These are phyloP conservation scores for Hypomontagnella monticulosa DNA, from an alignment of 495 filamentous ascomycete genomes.

Conservation along the genomic window DNA sequence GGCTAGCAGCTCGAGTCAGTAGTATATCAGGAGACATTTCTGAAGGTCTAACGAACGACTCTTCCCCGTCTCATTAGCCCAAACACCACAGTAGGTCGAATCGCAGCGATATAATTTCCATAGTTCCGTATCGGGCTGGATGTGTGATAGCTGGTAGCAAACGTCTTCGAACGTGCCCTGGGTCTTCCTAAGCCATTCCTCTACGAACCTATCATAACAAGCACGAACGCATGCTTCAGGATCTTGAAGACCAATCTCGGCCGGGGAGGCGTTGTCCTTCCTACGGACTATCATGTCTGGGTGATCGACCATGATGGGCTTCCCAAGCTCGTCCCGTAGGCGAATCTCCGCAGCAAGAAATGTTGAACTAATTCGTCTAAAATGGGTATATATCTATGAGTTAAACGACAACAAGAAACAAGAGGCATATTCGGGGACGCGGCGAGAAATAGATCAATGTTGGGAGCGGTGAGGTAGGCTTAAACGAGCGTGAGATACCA, in stretches of 20 bases:
- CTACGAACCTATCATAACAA: constrained; percentile 40
- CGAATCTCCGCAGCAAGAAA: constrained; percentile 28
- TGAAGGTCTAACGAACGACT: constrained; percentile 53
- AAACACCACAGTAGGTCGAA: constrained; percentile 55
- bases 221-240: constrained; percentile 34
- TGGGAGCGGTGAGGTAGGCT: constrained; percentile 20
- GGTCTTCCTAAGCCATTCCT: constrained; percentile 15
- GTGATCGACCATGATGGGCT: neutral
- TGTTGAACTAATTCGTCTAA: constrained; percentile 25
- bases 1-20: constrained; percentile 47
- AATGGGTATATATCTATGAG: constrained; percentile 29
- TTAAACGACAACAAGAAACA: constrained; percentile 20
- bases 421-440: constrained; percentile 39
- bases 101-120: constrained; percentile 60
- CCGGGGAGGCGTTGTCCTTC: neutral
- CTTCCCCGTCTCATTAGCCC: constrained; percentile 47
- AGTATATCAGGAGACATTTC: neutral
- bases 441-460: neutral
- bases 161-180: constrained; percentile 25
- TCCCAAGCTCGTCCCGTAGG: neutral
- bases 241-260: constrained; percentile 24
- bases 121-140: constrained; percentile 37
- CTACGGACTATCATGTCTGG: neutral
- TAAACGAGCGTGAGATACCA: constrained; percentile 36
- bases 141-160: constrained; percentile 39